Base-by-base conservation (phyloP, 2,329 filamentous ascomycete species). In the Zymoseptoria tritici region DNA sequence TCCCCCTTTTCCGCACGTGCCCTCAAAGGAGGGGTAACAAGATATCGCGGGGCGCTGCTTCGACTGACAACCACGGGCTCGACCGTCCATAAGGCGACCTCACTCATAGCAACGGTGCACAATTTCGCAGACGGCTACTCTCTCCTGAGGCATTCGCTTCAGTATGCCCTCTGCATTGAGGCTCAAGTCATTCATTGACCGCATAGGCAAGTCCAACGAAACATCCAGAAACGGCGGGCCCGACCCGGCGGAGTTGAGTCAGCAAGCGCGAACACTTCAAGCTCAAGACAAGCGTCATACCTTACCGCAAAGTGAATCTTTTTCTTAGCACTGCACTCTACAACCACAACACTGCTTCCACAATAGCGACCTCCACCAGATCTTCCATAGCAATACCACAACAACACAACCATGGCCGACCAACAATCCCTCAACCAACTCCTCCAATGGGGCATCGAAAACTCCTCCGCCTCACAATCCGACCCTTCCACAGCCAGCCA, bases 361-460 rank as follows among this genome's bases (percentile, higher is more conserved):
- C n/a, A n/a, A n/a, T n/a, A n/a, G n/a, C n/a, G n/a, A n/a, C n/a
- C n/a, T n/a, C n/a, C n/a, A n/a, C n/a, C n/a, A n/a, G n/a, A n/a
- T n/a, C n/a, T n/a, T n/a, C n/a, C n/a, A n/a, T n/a, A n/a, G n/a
- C n/a, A n/a, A n/a, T n/a, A n/a, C n/a, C n/a, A n/a, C n/a, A n/a
- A n/a, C n/a, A n/a, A n/a, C n/a, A 26, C 57, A 57, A 58, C 50
- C 46, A 68, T 64, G 63, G 52, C 58, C 42, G 62, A 68, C 58
- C 64, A 69, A 60, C 62, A 61, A 61, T 65, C 60, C 66, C 81
- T 93, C 72, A 91, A 90, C 77, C 82, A 85, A 58, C 86, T 93
- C 74, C 84, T 94, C 62, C 88, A 89, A 82, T 94, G 90, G 90
- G 81, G 86, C 68, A 81, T 88, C 69, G 78, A 86, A 69, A 87